Percentiles rank a stretch among this genome's conserved stretches.
phyloP scores from a whole-genome alignment of 345 rosid genomes.

The Eutrema japonicum region DNA sequence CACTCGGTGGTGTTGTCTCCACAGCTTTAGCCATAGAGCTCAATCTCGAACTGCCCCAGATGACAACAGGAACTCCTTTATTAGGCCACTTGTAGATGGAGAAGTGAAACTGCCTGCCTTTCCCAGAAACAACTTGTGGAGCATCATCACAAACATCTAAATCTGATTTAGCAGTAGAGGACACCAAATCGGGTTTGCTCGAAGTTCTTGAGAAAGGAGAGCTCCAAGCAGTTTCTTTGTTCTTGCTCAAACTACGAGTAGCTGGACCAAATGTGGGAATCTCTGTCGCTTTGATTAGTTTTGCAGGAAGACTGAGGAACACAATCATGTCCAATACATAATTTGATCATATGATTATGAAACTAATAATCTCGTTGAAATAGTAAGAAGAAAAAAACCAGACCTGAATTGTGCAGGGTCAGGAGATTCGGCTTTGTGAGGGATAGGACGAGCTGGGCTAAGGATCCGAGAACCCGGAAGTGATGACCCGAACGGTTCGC shows the following conservation, averaged over 20 bases:
- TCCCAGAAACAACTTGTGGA: slow-evolving; percentile 39
- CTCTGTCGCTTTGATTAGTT: slow-evolving; percentile 50
- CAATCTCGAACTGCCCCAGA: slow-evolving; percentile 51
- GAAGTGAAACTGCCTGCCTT: slow-evolving; percentile 68
- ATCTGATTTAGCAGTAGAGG: slow-evolving; percentile 21
- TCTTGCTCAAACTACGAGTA: slow-evolving; percentile 43
- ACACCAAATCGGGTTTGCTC: slow-evolving; percentile 46
- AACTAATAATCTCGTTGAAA: background rate
- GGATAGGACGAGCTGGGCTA: slow-evolving; percentile 62
- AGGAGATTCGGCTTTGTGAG: slow-evolving; percentile 57
- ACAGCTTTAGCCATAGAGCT: slow-evolving; percentile 49
- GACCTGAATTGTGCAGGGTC: slow-evolving; percentile 80
- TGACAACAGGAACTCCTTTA: slow-evolving; percentile 60
- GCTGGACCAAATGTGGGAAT: slow-evolving; percentile 62
- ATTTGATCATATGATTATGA: background rate
- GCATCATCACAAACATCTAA: slow-evolving; percentile 26
- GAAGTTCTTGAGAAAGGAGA: slow-evolving; percentile 59
- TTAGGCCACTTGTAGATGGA: slow-evolving; percentile 95
- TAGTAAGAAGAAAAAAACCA: background rate
- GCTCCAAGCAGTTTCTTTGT: slow-evolving; percentile 49
- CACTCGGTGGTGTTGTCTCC: background rate
- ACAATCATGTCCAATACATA: slow-evolving; percentile 1
- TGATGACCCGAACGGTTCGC: slow-evolving; percentile 50
- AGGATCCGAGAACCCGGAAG: slow-evolving; percentile 59
- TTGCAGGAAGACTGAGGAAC: slow-evolving; percentile 65